Conservation (phyloP, 148 eudicot species). For the Dianthus caryophyllus region DNA sequence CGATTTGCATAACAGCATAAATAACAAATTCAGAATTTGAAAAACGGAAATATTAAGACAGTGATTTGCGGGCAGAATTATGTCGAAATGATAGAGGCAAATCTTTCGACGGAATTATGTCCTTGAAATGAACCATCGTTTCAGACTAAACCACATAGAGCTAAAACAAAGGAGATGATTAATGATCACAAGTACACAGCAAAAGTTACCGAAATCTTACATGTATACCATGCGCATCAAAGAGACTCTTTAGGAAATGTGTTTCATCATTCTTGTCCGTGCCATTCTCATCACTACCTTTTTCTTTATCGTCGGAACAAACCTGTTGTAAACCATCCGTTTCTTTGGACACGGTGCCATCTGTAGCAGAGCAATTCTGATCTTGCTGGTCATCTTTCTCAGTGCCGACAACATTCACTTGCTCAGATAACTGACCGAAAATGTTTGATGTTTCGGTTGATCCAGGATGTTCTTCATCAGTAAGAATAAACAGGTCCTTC, state of each 20-base stretch:
- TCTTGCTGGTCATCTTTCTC: conserved; percentile 38
- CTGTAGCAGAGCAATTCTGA: conserved; percentile 19
- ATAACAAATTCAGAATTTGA: neutral
- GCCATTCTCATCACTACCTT: conserved; percentile 37
- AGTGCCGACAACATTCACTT: conserved; percentile 63
- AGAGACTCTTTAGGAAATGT: conserved; percentile 62
- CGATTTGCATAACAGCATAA: neutral
- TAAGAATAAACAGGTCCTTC: conserved; percentile 77
- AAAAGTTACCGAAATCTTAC: conserved; percentile 45
- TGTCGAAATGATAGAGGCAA: no score
- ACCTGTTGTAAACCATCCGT: conserved; percentile 21
- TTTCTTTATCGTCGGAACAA: conserved; percentile 33
- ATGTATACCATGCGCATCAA: conserved; percentile 93
- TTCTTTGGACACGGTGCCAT: conserved; percentile 24
- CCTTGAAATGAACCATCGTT: no score
- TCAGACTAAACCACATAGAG: no score
- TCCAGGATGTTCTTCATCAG: conserved; percentile 62
- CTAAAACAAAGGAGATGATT: no score
- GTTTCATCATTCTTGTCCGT: conserved; percentile 59
- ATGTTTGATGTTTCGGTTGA: conserved; percentile 81
- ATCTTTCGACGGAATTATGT: no score
- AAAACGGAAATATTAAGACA: neutral
- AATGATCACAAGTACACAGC: neutral
- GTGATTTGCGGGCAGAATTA: no score
- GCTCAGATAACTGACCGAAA: conserved; percentile 70